Base-by-base conservation (phyloP, 495 filamentous ascomycete species). In the Penicillium roqueforti region DNA sequence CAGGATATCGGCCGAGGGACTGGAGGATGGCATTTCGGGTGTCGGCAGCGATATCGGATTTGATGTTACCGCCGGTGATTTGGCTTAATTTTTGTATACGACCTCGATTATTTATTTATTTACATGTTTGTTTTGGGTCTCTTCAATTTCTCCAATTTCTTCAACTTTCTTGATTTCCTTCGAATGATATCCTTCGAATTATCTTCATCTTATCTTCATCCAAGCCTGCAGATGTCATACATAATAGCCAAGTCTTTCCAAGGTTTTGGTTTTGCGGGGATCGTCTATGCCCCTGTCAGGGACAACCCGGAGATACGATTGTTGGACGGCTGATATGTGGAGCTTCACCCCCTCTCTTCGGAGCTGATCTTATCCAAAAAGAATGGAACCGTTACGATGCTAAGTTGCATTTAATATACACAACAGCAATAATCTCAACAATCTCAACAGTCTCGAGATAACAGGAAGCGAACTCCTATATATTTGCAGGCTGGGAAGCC, bases 1-100 rank as follows among this genome's bases (percentile, higher is more conserved):
- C 63, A 85, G 76, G 11, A 77, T 88, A 32, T 63, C 84, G 61
- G 79, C 84, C 19, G 83, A 87, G 51, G 84, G 84, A 31, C 54
- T 69, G 19, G 76, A 79, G 37, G 76, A 71, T 48, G 69, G 58
- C 22, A 16, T 49, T 18, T 51, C 55, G n/a, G 45, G 51, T 37
- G 31, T 60, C 54, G 62, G 31, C 44, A 60, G 45, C 50, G 63
- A 22, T 51, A 51, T 57, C 53, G 67, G 64, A 47, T 75, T 61
- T 39, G 55, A 60, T 28, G 36, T 68, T n/a, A 63, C 58, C 7
- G 52, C 39, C 5, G 56, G 47, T 0, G 53, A 62, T 58, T 18
- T 58, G n/a, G 18, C 59, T 36, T 46, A 47, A 11, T 28, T 22
- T 43, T 16, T 42, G 38, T 57, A 49, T 34, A 45, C 44, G 28